Percentiles rank a stretch among this genome's conserved stretches.
Evolutionary conservation across 2,329 filamentous ascomycete species (phyloP).

Genomic region (Pseudogymnoascus sp.): DNA sequence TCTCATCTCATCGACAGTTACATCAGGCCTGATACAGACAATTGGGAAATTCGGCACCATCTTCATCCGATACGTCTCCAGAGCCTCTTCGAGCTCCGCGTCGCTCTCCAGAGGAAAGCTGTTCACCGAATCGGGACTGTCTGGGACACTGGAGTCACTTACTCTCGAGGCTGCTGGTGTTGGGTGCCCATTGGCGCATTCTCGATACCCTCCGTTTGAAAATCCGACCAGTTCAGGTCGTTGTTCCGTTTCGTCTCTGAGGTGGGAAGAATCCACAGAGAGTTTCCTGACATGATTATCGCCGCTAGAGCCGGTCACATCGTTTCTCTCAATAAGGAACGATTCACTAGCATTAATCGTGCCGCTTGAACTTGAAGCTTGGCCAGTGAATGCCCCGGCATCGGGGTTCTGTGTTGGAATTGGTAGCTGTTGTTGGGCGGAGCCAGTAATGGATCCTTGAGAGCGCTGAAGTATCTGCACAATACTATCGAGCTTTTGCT

Average conservation of each 20-base stretch:
- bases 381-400: neutral
- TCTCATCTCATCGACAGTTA: neutral
- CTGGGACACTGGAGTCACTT: neutral
- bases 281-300: neutral
- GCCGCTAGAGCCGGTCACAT: too few species aligned
- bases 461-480: slow-evolving; percentile 16
- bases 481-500: slow-evolving; percentile 16
- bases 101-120: neutral
- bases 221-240: neutral
- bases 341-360: neutral
- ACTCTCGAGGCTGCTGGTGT: neutral
- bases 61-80: slow-evolving; percentile 9
- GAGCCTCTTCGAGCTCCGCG: slow-evolving; percentile 9
- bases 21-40: slow-evolving; percentile 7
- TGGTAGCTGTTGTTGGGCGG: neutral
- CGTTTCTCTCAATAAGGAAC: neutral
- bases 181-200: neutral
- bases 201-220: neutral
- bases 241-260: neutral
- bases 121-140: neutral
- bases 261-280: neutral
- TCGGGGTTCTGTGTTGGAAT: neutral
- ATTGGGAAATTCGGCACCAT: slow-evolving; percentile 12
- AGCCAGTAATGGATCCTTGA: neutral
- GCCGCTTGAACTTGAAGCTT: neutral